Conservation (phyloP, 2,329 filamentous ascomycete species). For the Curvularia lunata region DNA sequence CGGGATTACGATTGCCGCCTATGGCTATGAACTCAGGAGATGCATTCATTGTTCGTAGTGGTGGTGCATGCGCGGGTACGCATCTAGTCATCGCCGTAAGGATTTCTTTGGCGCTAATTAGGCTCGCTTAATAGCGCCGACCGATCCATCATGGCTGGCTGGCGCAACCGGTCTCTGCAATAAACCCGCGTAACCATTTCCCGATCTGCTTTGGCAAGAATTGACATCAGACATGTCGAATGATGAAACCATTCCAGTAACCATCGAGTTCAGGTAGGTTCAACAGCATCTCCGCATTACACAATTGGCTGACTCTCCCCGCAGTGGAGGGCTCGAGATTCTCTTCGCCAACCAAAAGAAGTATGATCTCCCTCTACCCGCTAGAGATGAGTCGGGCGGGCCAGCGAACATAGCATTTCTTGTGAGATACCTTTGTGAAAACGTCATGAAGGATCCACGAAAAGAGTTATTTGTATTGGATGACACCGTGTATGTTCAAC, state of each 20-base stretch:
- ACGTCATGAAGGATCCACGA: slow-evolving; percentile 82
- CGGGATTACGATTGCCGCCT: slow-evolving; percentile 89
- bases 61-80: slow-evolving; percentile 21
- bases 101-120: slow-evolving; percentile 43
- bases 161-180: slow-evolving; percentile 8
- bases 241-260: slow-evolving; percentile 60
- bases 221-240: slow-evolving; percentile 31
- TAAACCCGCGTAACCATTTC: not conserved
- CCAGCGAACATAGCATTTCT: slow-evolving; percentile 75
- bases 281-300: slow-evolving; percentile 23
- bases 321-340: slow-evolving; percentile 86
- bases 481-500: slow-evolving; percentile 74
- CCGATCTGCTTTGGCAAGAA: not conserved
- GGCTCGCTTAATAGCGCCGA: slow-evolving; percentile 36
- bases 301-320: slow-evolving; percentile 15
- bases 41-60: slow-evolving; percentile 38
- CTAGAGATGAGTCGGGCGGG: slow-evolving; percentile 63
- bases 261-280: slow-evolving; percentile 74
- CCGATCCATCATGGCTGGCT: slow-evolving; percentile 7
- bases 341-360: slow-evolving; percentile 85
- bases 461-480: slow-evolving; percentile 91
- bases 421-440: slow-evolving; percentile 77
- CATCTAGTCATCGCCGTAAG: slow-evolving; percentile 30
- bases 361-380: slow-evolving; percentile 73
- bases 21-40: slow-evolving; percentile 66